These are phyloP conservation scores for Curvularia lunata DNA, from an alignment of 2,329 filamentous ascomycete genomes.

Conservation along the genomic window DNA sequence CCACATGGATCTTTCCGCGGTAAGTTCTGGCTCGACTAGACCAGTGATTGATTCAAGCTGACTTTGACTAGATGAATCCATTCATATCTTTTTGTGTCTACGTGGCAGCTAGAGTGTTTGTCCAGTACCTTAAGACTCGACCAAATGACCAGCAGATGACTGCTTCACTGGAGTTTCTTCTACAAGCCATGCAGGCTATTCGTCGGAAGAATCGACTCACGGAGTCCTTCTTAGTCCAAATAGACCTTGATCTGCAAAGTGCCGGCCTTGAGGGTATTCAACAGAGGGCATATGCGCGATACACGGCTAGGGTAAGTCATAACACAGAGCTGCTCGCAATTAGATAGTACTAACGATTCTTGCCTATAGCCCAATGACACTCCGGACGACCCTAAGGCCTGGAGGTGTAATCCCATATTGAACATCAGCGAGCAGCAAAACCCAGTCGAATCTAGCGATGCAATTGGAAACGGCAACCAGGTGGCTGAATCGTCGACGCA, in stretches of 20 bases:
- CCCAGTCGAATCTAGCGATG: slow-evolving; percentile 34
- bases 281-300: slow-evolving; percentile 57
- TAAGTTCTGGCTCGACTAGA: slow-evolving; percentile 57
- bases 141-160: slow-evolving; percentile 80
- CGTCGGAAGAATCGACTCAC: slow-evolving; percentile 89
- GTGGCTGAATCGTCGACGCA: neutral
- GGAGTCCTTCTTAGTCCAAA: slow-evolving; percentile 90
- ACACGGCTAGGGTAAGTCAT: slow-evolving; percentile 20
- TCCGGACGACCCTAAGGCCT: slow-evolving; percentile 36
- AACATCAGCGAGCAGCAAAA: slow-evolving; percentile 45
- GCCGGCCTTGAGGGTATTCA: slow-evolving; percentile 59
- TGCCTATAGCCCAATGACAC: slow-evolving; percentile 18
- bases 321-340: neutral
- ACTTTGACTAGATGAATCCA: slow-evolving; percentile 76
- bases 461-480: slow-evolving; percentile 29
- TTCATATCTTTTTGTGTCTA: slow-evolving; percentile 96
- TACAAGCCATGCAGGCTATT: slow-evolving; percentile 87
- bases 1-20: slow-evolving; percentile 81
- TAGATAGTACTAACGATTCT: slow-evolving; percentile 8
- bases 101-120: slow-evolving; percentile 92
- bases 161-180: slow-evolving; percentile 86
- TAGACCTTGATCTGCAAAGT: slow-evolving; percentile 88
- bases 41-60: slow-evolving; percentile 5
- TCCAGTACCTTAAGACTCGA: slow-evolving; percentile 94
- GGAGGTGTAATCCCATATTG: slow-evolving; percentile 42